Percentiles rank a stretch among this genome's conserved stretches.
Evolutionary conservation across 225 moss, liverwort and hornwort genomes (phyloP).

Genomic region (Sphagnum contortum): DNA sequence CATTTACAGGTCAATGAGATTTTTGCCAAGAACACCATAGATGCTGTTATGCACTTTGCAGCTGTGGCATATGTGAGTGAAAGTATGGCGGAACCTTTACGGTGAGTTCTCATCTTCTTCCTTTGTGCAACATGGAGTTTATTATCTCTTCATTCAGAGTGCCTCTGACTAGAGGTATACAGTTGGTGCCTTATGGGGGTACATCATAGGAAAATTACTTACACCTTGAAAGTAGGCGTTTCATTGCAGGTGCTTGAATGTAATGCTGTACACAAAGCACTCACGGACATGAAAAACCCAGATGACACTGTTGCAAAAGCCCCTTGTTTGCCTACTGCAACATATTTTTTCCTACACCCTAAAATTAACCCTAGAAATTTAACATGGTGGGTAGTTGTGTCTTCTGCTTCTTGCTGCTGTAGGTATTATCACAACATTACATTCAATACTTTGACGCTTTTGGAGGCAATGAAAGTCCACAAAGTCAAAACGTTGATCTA

Average conservation of each 20-base stretch:
- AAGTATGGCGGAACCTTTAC: constrained; percentile 80
- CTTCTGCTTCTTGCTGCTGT: not conserved
- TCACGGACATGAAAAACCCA: too few species aligned
- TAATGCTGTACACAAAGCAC: too few species aligned
- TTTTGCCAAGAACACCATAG: constrained; percentile 67
- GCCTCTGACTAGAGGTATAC: too few species aligned
- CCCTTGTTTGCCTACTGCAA: too few species aligned
- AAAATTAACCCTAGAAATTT: not conserved
- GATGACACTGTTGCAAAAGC: too few species aligned
- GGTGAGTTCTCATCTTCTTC: constrained; percentile 12
- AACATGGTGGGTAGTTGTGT: not conserved
- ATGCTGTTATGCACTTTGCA: constrained; percentile 96
- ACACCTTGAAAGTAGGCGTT: too few species aligned
- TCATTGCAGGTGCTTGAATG: too few species aligned
- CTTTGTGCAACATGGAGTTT: too few species aligned
- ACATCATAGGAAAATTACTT: too few species aligned
- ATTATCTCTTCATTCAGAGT: too few species aligned
- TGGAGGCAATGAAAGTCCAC: constrained; percentile 82
- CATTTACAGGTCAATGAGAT: constrained; percentile 50
- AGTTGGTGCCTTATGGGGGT: too few species aligned
- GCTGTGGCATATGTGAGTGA: constrained; percentile 94
- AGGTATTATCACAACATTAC: constrained; percentile 93
- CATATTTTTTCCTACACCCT: too few species aligned
- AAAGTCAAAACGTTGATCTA: constrained; percentile 71
- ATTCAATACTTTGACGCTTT: constrained; percentile 63